Base-by-base conservation (phyloP, 805 yeast species). In the Saccharomycopsis babjevae region DNA sequence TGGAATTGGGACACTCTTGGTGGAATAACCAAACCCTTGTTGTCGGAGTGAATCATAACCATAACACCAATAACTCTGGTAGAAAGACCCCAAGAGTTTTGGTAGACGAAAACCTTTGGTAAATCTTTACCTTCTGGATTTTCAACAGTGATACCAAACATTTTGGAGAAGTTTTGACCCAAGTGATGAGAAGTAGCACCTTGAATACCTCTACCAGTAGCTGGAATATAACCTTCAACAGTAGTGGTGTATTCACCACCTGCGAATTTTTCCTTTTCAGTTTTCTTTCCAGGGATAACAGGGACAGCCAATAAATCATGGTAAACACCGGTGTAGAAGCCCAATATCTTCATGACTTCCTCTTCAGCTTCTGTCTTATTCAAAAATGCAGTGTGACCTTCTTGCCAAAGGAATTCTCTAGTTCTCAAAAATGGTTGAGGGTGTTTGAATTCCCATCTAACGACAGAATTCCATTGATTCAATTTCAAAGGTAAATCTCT, bases 401-500 rank as follows among this genome's bases (percentile, higher is more conserved):
- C 99, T 79, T 94, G 99, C 99, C 99, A 94, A 75, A 94, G 80
- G 78, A 94, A 94, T 77, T 94, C 99, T 79, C 99, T 88, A 15
- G 99, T 96, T 83, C 99, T 88, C 72, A 94, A 78, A 76, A 94
- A 94, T 57, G 99, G 99, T 78, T 94, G 99, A 62, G 99, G 99
- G 76, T 94, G 98, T 80, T 94, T 94, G 79, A 94, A 94, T 78
- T 94, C 99, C 99, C 99, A 94, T 80, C 99, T 88, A 57, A 94
- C 99, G 54, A 94, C 99, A 20, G 97, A 92, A 79, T 96, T 96
- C 99, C 99, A 94, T 78, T 94, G 99, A 80, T 94, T 94, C 71
- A 94, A 82, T 71, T 88, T 89, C 76, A 94, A 80, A 64, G 99
- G 99, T 73, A 96, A 82, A 74, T 94, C 99, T 76, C 99, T 88